Percentiles rank a stretch among this genome's conserved stretches.
Conservation (phyloP, 2,329 filamentous ascomycete species). For the Aspergillus puulaauensis region DNA sequence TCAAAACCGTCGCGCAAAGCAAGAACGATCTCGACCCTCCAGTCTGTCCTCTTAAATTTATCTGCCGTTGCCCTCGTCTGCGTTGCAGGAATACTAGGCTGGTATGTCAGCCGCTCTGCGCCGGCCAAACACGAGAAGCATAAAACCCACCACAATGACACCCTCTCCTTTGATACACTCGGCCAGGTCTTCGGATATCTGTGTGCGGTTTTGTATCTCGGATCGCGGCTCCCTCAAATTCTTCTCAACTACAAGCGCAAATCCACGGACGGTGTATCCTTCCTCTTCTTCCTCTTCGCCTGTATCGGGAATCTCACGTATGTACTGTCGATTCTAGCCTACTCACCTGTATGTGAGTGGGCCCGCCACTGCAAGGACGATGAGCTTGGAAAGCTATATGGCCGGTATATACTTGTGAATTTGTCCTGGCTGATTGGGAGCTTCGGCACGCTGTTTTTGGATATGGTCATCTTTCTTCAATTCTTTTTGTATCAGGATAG, state of each 20-base stretch:
- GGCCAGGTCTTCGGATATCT: slow-evolving; percentile 94
- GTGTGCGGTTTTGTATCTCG: slow-evolving; percentile 85
- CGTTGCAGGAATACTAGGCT: slow-evolving; percentile 77
- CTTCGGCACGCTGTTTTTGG: slow-evolving; percentile 79
- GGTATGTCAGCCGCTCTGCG: slow-evolving; percentile 67
- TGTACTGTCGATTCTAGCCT: slow-evolving; percentile 87
- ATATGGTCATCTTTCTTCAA: slow-evolving; percentile 83
- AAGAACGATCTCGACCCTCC: slow-evolving; percentile 38
- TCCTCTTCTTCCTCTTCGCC: slow-evolving; percentile 95
- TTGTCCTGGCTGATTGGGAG: slow-evolving; percentile 88
- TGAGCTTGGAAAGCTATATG: slow-evolving; percentile 69
- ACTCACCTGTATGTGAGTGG: slow-evolving; percentile 67
- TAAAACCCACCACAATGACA: slow-evolving; percentile 27
- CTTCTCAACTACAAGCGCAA: slow-evolving; percentile 90
- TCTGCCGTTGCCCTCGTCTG: slow-evolving; percentile 78
- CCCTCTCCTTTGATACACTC: slow-evolving; percentile 67
- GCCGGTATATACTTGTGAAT: slow-evolving; percentile 83
- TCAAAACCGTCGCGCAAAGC: slow-evolving; percentile 26
- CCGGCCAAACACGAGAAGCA: slow-evolving; percentile 16
- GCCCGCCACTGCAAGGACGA: slow-evolving; percentile 57
- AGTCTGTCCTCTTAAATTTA: slow-evolving; percentile 67
- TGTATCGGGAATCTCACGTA: slow-evolving; percentile 95
- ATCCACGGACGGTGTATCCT: slow-evolving; percentile 86
- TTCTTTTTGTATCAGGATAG: slow-evolving; percentile 76
- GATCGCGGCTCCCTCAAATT: slow-evolving; percentile 84